phyloP scores from a whole-genome alignment of 1,139 yeast species.

The Protomyces macrosporus region DNA sequence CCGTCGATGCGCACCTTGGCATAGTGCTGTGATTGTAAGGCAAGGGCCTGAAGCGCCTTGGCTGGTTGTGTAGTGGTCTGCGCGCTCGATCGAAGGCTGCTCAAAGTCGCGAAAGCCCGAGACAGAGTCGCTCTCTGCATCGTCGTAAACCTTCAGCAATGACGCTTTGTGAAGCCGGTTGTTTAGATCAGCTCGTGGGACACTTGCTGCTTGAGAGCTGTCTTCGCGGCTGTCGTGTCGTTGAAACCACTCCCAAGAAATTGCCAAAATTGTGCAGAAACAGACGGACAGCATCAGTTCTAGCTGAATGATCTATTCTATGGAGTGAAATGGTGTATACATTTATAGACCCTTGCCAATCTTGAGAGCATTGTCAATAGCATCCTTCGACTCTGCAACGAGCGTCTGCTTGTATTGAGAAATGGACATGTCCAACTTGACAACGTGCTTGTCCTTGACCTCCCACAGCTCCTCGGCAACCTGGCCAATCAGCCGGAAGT shows the following conservation, averaged over 20 bases:
- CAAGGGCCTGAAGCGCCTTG: conserved; percentile 34
- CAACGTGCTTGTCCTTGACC: conserved; percentile 30
- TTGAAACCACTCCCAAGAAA: no score
- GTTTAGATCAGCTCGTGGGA: no score
- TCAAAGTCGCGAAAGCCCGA: no score
- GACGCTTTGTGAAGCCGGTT: no score
- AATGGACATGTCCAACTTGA: conserved; percentile 27
- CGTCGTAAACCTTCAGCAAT: no score
- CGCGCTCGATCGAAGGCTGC: no score
- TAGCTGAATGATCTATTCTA: no score
- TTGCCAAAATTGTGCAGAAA: no score
- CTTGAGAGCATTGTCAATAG: conserved; percentile 26
- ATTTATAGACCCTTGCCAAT: conserved; percentile 11
- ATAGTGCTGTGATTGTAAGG: conserved; percentile 40
- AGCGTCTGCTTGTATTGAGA: conserved; percentile 28
- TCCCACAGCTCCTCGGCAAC: conserved; percentile 73
- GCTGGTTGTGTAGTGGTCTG: background rate
- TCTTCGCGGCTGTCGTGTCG: no score
- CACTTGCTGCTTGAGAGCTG: no score
- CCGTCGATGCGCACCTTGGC: conserved; percentile 80
- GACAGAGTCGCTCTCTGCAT: no score
- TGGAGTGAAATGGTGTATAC: background rate
- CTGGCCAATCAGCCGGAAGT: conserved; percentile 94
- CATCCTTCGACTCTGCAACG: conserved; percentile 22
- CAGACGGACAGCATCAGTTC: no score